Evolutionary conservation across 192 early-diverging fungal genomes (phyloP), one percentile per base, ranked within the genome.

Genomic region (Gigaspora rosea): DNA sequence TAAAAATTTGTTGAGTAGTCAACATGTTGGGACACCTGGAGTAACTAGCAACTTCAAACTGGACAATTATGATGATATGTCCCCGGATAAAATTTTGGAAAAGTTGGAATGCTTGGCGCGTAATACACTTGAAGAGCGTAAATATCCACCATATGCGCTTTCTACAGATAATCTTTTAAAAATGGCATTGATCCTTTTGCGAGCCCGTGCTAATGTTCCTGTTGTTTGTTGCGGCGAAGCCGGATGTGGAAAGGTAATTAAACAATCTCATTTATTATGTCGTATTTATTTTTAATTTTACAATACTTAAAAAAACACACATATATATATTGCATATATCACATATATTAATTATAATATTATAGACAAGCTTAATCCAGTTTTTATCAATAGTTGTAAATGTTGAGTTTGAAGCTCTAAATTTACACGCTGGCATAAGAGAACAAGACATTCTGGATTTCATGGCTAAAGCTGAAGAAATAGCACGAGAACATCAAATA

Each of bases 221-320:
- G 75, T 76, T 20, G 75, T 76, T 22, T 18, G 72, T 6, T 69
- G 63, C 16, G 75, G 75, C 0, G 75, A 76, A 9, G 75, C 75
- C 9, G 75, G 75, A 16, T 76, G 75, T 46, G 75, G 75, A 15
- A 76, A 76, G 75, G 75, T 76, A 47, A 73, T 41, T 41, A 41
- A 41, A 41, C 41, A 41, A 41, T 41, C 7, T 54, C 18, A 48
- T n/a, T 48, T n/a, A 32, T 50, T 50, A 20, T 12, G 18, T 22
- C 15, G 58, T 41, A 41, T 7, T 1, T 41, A 41, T 41, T 41
- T 12, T 48, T 9, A 56, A 22, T 10, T 27, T 56, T 12, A 27
- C 27, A 27, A 27, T 5, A 61, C 10, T 18, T 41, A 41, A 41
- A 6, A 41, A 41, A 41, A 41, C 36, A 41, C 5, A 7, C 12